These are phyloP conservation scores for Mucuna pruriens DNA, from an alignment of 306 rosid genomes.

Conservation along the genomic window DNA sequence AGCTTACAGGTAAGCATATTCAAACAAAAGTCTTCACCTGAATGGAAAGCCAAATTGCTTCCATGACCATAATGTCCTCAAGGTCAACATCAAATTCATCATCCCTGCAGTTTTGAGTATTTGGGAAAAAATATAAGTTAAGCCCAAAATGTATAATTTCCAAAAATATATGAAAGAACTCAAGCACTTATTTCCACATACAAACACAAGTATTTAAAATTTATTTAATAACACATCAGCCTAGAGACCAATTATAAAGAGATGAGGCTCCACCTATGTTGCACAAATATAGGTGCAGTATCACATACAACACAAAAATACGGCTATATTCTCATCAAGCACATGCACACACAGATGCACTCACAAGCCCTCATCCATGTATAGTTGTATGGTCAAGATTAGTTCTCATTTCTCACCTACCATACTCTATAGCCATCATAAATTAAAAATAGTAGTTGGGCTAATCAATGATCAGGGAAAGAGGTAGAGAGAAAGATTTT, in stretches of 20 bases:
- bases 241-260: background rate
- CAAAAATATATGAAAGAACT: conserved; percentile 30
- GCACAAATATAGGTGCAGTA: background rate
- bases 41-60: conserved; percentile 99
- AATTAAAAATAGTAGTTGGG: background rate
- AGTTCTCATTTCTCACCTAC: background rate
- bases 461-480: background rate
- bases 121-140: background rate
- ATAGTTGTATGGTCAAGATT: background rate
- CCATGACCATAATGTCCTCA: conserved; percentile 99
- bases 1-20: conserved; percentile 13
- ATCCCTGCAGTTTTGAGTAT: conserved; percentile 63
- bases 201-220: background rate
- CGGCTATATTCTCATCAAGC: background rate
- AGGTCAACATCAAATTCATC: conserved; percentile 93
- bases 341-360: background rate
- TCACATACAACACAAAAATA: background rate
- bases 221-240: background rate
- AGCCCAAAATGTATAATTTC: background rate
- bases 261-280: background rate
- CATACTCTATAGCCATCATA: background rate
- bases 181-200: background rate
- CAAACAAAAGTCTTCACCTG: conserved; percentile 61
- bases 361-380: background rate
- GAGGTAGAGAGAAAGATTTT: background rate